These are phyloP conservation scores for Talaromyces ruber DNA, from an alignment of 495 filamentous ascomycete genomes.

Conservation along the genomic window DNA sequence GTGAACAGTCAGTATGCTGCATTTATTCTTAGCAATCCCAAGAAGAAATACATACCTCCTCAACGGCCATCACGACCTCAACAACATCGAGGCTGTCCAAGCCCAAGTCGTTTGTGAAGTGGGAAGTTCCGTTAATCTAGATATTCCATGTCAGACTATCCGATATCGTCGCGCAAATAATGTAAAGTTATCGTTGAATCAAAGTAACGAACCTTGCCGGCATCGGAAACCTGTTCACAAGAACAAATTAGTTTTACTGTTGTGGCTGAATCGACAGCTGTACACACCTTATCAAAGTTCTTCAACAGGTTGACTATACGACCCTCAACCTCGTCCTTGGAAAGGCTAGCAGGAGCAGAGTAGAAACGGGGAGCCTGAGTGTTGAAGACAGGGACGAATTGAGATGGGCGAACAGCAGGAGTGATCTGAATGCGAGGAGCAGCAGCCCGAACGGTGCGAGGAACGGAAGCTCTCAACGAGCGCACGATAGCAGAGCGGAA, in stretches of 20 bases:
- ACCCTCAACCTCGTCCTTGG: constrained; percentile 78
- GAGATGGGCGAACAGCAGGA: constrained; percentile 39
- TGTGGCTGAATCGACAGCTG: not conserved
- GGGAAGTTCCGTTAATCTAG: constrained; percentile 70
- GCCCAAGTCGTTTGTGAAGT: constrained; percentile 94
- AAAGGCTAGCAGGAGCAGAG: constrained; percentile 68
- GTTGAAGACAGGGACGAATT: constrained; percentile 39
- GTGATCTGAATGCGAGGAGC: constrained; percentile 46
- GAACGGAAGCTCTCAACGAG: constrained; percentile 49
- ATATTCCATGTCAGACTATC: constrained; percentile 3
- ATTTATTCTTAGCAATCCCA: constrained; percentile 10
- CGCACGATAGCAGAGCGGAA: constrained; percentile 76
- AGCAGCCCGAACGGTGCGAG: constrained; percentile 47
- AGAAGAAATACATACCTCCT: constrained; percentile 64
- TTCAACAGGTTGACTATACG: constrained; percentile 87
- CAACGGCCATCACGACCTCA: constrained; percentile 99
- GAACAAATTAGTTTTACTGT: constrained; percentile 10
- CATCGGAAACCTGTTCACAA: constrained; percentile 57
- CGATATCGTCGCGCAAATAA: not conserved
- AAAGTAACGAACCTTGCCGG: constrained; percentile 54
- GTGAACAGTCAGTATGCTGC: constrained; percentile 18
- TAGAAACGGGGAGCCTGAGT: constrained; percentile 69
- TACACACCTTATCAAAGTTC: constrained; percentile 92
- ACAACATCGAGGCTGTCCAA: constrained; percentile 96
- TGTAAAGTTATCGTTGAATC: not conserved